Percentiles rank a stretch among this genome's conserved stretches.
phyloP scores from a whole-genome alignment of 352 stramenopile species.

The Pilasporangium apinafurcum region DNA sequence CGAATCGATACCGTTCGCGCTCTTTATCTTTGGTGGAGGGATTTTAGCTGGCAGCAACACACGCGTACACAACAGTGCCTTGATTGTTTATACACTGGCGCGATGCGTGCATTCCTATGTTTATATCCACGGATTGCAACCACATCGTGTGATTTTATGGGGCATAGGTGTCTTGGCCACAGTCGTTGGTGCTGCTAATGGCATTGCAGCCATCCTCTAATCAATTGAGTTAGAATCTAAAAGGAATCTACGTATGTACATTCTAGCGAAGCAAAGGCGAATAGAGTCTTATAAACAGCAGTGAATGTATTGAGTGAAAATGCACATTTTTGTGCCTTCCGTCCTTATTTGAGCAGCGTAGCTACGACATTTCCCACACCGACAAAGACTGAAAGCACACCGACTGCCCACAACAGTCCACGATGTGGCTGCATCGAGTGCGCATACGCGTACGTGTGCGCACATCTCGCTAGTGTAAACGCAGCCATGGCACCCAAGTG shows the following conservation, averaged over 20 bases:
- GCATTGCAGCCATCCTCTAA: conserved; percentile 14
- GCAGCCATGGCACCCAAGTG: conserved; percentile 1
- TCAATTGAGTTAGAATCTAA: background rate
- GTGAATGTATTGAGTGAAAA: no score
- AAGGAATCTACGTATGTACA: background rate
- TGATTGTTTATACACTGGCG: conserved; percentile 24
- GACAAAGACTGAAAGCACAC: background rate
- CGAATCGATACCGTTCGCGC: conserved; percentile 50
- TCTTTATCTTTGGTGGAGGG: conserved; percentile 39
- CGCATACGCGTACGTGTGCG: conserved; percentile 8
- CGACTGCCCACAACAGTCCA: conserved; percentile 1
- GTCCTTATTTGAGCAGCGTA: no score
- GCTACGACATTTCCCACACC: background rate
- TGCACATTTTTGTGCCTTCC: no score
- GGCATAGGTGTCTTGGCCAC: conserved; percentile 14
- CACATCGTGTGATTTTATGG: conserved; percentile 22
- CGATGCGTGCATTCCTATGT: conserved; percentile 32
- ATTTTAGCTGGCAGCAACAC: conserved; percentile 30
- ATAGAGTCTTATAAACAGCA: background rate
- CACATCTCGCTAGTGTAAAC: conserved; percentile 7
- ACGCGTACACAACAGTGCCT: conserved; percentile 22
- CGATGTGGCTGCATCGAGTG: conserved; percentile 8
- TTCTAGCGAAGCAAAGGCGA: background rate
- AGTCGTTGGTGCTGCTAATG: conserved; percentile 13
- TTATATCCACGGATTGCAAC: conserved; percentile 26